These are phyloP conservation scores for Exophiala sp. DNA, from an alignment of 2,329 filamentous ascomycete genomes.

Conservation along the genomic window DNA sequence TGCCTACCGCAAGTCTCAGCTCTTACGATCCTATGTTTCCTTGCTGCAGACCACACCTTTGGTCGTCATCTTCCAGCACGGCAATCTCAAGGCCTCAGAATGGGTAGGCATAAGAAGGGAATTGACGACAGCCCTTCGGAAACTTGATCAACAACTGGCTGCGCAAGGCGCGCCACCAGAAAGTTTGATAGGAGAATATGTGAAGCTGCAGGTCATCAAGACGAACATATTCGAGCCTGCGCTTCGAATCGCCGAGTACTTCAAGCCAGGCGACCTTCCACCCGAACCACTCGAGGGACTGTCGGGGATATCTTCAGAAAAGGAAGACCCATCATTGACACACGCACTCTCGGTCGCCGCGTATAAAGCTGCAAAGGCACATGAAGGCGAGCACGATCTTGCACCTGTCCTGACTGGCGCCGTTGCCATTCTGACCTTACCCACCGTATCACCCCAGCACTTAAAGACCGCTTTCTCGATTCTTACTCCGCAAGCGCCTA, in stretches of 20 bases:
- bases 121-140: constrained; percentile 57
- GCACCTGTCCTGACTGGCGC: constrained; percentile 77
- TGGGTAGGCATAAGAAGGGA: constrained; percentile 71
- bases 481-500: constrained; percentile 65
- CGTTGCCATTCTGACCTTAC: constrained; percentile 74
- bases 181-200: constrained; percentile 51
- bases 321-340: constrained; percentile 43
- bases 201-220: constrained; percentile 80
- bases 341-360: constrained; percentile 60
- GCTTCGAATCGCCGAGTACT: constrained; percentile 82
- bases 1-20: constrained; percentile 84
- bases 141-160: constrained; percentile 66
- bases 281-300: constrained; percentile 32
- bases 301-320: constrained; percentile 29
- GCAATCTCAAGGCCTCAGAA: constrained; percentile 70
- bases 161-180: constrained; percentile 41
- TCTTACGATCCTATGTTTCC: constrained; percentile 82
- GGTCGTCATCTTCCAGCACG: constrained; percentile 81
- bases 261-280: constrained; percentile 47
- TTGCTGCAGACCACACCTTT: constrained; percentile 80
- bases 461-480: constrained; percentile 76
- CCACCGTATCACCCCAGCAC: constrained; percentile 76
- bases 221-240: constrained; percentile 86
- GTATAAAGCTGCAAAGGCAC: constrained; percentile 48
- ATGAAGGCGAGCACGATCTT: constrained; percentile 58